A percentile compares a stretch with the other conserved stretches of the same genome.
phyloP scores from a whole-genome alignment of 2,329 filamentous ascomycete species.

The Claviceps africana region DNA sequence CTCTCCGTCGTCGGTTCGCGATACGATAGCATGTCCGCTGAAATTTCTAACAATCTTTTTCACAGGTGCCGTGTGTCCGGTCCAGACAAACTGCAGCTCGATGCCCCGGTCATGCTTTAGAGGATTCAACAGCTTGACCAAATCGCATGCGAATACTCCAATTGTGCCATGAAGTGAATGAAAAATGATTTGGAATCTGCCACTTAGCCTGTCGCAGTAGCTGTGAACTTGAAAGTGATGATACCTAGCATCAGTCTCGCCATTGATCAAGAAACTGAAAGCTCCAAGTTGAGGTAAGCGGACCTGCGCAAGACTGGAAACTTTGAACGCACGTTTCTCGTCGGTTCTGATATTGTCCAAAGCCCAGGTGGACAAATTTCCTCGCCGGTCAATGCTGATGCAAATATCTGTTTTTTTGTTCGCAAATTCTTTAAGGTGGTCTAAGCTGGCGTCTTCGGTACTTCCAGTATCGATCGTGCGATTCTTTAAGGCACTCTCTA shows the following conservation, averaged over 20 bases:
- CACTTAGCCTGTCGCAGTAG: slow-evolving; percentile 53
- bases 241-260: slow-evolving; percentile 6
- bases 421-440: slow-evolving; percentile 74
- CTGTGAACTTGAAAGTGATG: slow-evolving; percentile 54
- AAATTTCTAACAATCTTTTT: slow-evolving; percentile 80
- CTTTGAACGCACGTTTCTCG: slow-evolving; percentile 46
- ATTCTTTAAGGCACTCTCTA: slow-evolving; percentile 58
- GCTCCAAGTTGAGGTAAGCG: slow-evolving; percentile 41
- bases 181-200: slow-evolving; percentile 57
- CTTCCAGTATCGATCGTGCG: slow-evolving; percentile 39
- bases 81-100: slow-evolving; percentile 54
- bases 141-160: slow-evolving; percentile 63
- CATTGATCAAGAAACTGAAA: slow-evolving; percentile 19
- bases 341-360: slow-evolving; percentile 73
- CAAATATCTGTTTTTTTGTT: slow-evolving; percentile 80
- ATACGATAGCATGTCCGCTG: slow-evolving; percentile 66
- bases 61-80: slow-evolving; percentile 67
- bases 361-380: slow-evolving; percentile 84
- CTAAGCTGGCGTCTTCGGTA: slow-evolving; percentile 57
- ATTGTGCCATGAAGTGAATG: slow-evolving; percentile 81
- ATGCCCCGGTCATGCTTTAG: slow-evolving; percentile 46
- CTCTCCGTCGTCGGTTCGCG: slow-evolving; percentile 64
- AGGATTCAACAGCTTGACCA: slow-evolving; percentile 71
- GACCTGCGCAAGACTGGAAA: slow-evolving; percentile 79
- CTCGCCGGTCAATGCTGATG: slow-evolving; percentile 67